Evolutionary conservation across 2,329 filamentous ascomycete genomes (phyloP).

Genomic region (Scedosporium boydii): DNA sequence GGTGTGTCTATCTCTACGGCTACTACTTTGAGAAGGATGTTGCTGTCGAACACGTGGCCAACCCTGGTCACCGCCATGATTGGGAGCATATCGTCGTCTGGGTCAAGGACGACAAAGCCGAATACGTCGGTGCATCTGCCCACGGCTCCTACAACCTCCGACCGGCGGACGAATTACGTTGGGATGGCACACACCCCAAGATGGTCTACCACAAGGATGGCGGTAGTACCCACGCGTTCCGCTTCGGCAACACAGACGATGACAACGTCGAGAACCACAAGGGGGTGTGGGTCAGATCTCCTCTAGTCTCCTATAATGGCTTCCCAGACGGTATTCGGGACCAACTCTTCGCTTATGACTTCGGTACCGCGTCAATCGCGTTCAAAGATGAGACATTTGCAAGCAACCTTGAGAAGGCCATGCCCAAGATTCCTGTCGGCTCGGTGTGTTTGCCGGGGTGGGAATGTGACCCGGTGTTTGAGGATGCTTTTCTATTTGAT

Average conservation of each 20-base stretch:
- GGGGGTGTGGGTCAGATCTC: constrained; percentile 22
- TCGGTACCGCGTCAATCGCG: constrained; percentile 10
- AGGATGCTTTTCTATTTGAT: too few relatives aligned
- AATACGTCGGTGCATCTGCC: constrained; percentile 20
- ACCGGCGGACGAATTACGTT: constrained; percentile 16
- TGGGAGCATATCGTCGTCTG: constrained; percentile 27
- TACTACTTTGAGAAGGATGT: constrained; percentile 39
- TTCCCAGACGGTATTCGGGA: constrained; percentile 15
- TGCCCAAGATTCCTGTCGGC: too few relatives aligned
- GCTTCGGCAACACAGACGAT: constrained; percentile 17
- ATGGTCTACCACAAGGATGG: constrained; percentile 29
- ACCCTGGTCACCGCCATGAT: constrained; percentile 27
- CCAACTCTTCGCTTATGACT: constrained; percentile 9
- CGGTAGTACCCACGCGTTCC: constrained; percentile 24
- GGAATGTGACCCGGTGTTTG: too few relatives aligned
- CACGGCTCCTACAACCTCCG: constrained; percentile 22
- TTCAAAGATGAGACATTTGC: constrained; percentile 6
- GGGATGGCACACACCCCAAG: constrained; percentile 22
- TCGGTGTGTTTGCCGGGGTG: too few relatives aligned
- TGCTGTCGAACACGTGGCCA: constrained; percentile 15
- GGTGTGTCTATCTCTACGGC: constrained; percentile 33
- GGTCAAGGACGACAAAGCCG: constrained; percentile 16
- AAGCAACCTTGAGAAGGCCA: too few relatives aligned
- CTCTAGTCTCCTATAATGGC: constrained; percentile 22
- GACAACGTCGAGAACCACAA: constrained; percentile 22